Percentiles rank a stretch among this genome's conserved stretches.
Conservation (phyloP, 2,329 filamentous ascomycete genomes). For the Paecilomyces sp. region DNA sequence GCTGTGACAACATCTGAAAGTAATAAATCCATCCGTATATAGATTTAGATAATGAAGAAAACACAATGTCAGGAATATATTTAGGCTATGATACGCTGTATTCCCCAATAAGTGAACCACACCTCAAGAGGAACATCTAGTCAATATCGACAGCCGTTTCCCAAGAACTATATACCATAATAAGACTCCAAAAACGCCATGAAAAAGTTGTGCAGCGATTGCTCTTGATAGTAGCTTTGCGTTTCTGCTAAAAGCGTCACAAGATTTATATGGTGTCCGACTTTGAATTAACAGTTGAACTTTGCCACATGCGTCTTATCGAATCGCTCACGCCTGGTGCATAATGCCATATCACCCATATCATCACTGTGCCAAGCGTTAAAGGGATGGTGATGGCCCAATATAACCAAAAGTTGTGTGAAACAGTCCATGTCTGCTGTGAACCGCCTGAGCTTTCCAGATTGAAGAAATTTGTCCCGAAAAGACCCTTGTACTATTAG, state of each 20-base stretch:
- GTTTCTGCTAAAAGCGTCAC: not conserved
- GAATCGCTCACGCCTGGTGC: not conserved
- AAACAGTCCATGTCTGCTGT: conserved; percentile 15
- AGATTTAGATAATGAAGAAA: too few species aligned
- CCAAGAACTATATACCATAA: not conserved
- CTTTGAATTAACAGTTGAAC: not conserved
- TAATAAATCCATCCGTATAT: too few species aligned
- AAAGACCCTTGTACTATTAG: conserved; percentile 17
- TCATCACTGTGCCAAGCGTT: conserved; percentile 16
- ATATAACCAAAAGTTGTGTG: conserved; percentile 23
- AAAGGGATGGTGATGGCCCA: conserved; percentile 23
- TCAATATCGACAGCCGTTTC: not conserved
- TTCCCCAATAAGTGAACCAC: too few species aligned
- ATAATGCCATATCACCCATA: conserved; percentile 18
- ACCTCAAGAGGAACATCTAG: not conserved
- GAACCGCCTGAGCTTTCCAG: conserved; percentile 7
- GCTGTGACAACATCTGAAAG: too few species aligned
- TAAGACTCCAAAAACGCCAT: not conserved
- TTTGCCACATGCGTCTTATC: not conserved
- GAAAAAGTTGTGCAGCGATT: not conserved
- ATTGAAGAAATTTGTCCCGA: conserved; percentile 29
- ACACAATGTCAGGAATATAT: too few species aligned
- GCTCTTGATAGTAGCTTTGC: not conserved
- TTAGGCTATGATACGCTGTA: too few species aligned
- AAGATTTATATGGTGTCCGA: not conserved